Evolutionary conservation across 192 early-diverging fungal species (phyloP).

Genomic region (Rhizoclosmatium sp.): DNA sequence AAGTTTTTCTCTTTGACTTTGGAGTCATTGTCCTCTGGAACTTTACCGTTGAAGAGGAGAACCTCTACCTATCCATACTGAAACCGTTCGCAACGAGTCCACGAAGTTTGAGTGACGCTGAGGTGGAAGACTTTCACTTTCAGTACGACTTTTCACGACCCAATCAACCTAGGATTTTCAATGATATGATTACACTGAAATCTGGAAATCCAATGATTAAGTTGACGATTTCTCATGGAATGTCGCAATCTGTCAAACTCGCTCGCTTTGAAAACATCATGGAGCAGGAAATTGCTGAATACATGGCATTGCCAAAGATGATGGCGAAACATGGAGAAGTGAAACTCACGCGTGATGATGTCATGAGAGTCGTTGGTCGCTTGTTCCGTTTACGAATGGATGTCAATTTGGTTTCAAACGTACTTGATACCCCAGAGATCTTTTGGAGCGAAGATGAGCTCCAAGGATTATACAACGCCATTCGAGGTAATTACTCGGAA

Average conservation of each 20-base stretch:
- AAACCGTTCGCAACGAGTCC: constrained; percentile 31
- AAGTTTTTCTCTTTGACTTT: constrained; percentile 64
- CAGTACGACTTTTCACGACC: constrained; percentile 72
- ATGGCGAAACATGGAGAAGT: constrained; percentile 95
- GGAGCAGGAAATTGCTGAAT: constrained; percentile 87
- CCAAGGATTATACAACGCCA: constrained; percentile 80
- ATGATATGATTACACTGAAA: constrained; percentile 84
- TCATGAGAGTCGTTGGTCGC: constrained; percentile 34
- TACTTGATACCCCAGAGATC: constrained; percentile 72
- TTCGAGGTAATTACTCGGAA: constrained; percentile 51
- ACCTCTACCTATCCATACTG: constrained; percentile 31
- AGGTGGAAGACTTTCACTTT: constrained; percentile 82
- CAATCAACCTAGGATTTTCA: constrained; percentile 77
- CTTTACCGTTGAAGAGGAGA: constrained; percentile 53
- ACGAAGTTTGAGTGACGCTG: constrained; percentile 51
- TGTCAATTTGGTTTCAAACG: constrained; percentile 84
- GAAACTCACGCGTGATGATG: constrained; percentile 30
- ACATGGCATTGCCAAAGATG: constrained; percentile 87
- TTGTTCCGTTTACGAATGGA: constrained; percentile 69
- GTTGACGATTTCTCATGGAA: constrained; percentile 93
- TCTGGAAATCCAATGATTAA: constrained; percentile 80
- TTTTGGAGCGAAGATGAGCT: constrained; percentile 83
- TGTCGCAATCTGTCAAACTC: constrained; percentile 95
- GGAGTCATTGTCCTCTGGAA: constrained; percentile 65
- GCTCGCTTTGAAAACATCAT: constrained; percentile 90